A percentile compares a stretch with the other conserved stretches of the same genome.
Conservation (phyloP, 1,284 basidiomycete species). For the Tetrapyrgos nigripes region DNA sequence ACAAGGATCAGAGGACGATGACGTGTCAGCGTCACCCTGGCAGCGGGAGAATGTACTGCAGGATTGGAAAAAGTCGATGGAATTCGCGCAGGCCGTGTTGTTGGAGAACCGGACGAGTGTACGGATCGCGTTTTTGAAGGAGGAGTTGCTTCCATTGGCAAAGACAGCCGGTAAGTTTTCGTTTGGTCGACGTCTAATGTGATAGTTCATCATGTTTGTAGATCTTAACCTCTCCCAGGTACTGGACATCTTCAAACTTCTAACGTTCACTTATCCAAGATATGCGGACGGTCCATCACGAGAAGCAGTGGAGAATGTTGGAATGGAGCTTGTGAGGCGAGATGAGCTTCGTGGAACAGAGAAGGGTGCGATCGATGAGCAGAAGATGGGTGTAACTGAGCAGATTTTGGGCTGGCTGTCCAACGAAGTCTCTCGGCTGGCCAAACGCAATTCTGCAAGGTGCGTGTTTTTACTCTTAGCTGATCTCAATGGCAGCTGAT, state of each 20-base stretch:
- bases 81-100: conserved; percentile 56
- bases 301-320: conserved; percentile 71
- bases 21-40: conserved; percentile 42
- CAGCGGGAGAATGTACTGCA: conserved; percentile 53
- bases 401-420: conserved; percentile 77
- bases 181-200: conserved; percentile 7
- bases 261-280: conserved; percentile 78
- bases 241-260: conserved; percentile 74
- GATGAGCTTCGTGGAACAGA: conserved; percentile 58
- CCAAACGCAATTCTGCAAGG: conserved; percentile 56
- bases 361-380: conserved; percentile 44
- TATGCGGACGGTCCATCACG: conserved; percentile 78
- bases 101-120: conserved; percentile 59
- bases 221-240: conserved; percentile 70
- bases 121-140: conserved; percentile 64
- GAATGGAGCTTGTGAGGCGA: conserved; percentile 63
- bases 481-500: neutral
- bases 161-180: conserved; percentile 60
- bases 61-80: conserved; percentile 64
- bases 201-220: conserved; percentile 33
- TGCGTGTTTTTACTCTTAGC: conserved; percentile 35
- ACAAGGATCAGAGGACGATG: conserved; percentile 12
- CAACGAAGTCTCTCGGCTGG: conserved; percentile 63
- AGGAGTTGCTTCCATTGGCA: conserved; percentile 65
- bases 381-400: conserved; percentile 64